These are phyloP conservation scores for Aspergillus egyptiacus DNA, from an alignment of 495 filamentous ascomycete genomes.

Conservation along the genomic window DNA sequence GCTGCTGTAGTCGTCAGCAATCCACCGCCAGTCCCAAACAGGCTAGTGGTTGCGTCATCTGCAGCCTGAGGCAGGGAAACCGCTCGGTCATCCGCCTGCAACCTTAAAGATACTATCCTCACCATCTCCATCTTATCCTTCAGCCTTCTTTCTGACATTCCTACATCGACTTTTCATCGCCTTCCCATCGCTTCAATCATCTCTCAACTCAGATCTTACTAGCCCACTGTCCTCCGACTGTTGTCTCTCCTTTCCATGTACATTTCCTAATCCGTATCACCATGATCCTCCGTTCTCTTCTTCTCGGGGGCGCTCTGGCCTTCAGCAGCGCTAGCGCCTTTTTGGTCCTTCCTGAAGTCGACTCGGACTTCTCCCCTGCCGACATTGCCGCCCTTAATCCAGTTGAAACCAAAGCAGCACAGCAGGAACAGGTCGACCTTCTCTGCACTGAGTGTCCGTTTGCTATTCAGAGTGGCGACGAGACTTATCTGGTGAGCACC, in stretches of 20 bases:
- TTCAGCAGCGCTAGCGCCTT: constrained; percentile 42
- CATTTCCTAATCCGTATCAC: constrained; percentile 12
- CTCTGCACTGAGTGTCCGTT: constrained; percentile 45
- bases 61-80: neutral
- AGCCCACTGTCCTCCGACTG: neutral
- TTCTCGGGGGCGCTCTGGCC: constrained; percentile 38
- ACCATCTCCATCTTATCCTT: neutral
- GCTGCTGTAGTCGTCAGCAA: neutral
- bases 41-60: constrained; percentile 5
- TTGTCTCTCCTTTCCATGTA: constrained; percentile 2
- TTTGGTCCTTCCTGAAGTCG: constrained; percentile 41
- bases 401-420: constrained; percentile 24
- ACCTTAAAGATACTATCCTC: neutral
- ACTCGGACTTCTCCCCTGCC: constrained; percentile 24
- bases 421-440: constrained; percentile 31
- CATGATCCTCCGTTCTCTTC: constrained; percentile 42
- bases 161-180: neutral
- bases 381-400: constrained; percentile 27
- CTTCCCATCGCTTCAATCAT: neutral
- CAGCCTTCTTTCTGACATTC: neutral
- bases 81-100: neutral
- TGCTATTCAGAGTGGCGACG: constrained; percentile 34
- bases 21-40: neutral
- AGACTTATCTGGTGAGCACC: constrained; percentile 35
- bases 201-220: neutral